Evolutionary conservation across 306 rosid genomes (phyloP).

Genomic region (Betula pendula): DNA sequence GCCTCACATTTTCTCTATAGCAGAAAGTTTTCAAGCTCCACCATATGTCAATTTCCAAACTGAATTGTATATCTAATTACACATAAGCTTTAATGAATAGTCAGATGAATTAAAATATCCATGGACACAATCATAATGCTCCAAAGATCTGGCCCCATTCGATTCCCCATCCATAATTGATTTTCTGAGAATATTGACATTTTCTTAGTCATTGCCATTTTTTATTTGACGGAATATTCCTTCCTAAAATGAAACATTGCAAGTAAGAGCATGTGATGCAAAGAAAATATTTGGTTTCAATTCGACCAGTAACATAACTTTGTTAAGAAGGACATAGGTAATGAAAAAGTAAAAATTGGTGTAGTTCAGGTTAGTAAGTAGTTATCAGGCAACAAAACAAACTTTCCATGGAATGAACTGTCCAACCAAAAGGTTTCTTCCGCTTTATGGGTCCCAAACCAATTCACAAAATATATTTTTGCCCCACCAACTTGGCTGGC

Average conservation of each 20-base stretch:
- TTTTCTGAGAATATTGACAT: background rate
- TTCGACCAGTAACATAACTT: background rate
- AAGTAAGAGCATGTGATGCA: background rate
- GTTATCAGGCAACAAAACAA: constrained; percentile 23
- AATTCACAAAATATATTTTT: constrained; percentile 65
- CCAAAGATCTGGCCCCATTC: background rate
- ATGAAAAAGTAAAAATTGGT: background rate
- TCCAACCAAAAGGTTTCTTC: constrained; percentile 97
- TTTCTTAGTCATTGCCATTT: background rate
- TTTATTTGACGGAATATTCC: background rate
- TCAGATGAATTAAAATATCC: background rate
- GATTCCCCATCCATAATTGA: background rate
- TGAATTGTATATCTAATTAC: background rate
- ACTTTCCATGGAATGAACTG: constrained; percentile 94
- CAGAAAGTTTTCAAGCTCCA: background rate
- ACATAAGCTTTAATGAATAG: background rate
- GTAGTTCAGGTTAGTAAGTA: constrained; percentile 2
- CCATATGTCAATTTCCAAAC: background rate
- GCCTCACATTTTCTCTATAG: no score
- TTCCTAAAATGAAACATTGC: background rate
- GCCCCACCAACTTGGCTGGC: constrained; percentile 87
- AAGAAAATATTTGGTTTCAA: background rate
- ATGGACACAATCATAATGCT: background rate
- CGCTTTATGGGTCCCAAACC: constrained; percentile 73
- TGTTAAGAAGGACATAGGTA: background rate